A percentile compares a stretch with the other conserved stretches of the same genome.
These are phyloP conservation scores for Magnolia changhungtana DNA, from an alignment of 164 flowering plant genomes.

Conservation along the genomic window DNA sequence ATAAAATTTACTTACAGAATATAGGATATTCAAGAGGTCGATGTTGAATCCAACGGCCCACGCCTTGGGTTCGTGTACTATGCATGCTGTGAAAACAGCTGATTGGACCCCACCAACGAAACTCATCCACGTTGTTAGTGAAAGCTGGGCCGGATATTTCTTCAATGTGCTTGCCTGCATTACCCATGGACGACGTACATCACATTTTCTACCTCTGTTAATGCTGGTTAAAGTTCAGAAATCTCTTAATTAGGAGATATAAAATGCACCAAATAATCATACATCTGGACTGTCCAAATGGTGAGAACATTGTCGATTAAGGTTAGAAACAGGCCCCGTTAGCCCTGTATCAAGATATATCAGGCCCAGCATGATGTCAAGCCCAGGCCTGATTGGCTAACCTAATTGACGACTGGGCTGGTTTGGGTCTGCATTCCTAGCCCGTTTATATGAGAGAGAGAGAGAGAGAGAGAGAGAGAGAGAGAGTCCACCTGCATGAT, in stretches of 20 bases:
- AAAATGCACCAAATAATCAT: no score
- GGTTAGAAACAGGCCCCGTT: no score
- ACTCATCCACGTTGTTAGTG: conserved; percentile 83
- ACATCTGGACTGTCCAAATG: no score
- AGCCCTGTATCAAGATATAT: no score
- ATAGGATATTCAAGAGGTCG: conserved; percentile 59
- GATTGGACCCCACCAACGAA: conserved; percentile 76
- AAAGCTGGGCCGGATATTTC: conserved; percentile 74
- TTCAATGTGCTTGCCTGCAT: conserved; percentile 64
- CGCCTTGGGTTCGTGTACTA: conserved; percentile 41
- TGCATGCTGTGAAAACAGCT: conserved; percentile 52
- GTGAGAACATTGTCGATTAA: no score
- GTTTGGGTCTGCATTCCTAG: no score
- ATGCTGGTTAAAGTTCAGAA: no score
- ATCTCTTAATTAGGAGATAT: no score
- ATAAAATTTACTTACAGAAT: conserved; percentile 40
- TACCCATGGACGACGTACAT: neutral
- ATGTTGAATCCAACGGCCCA: conserved; percentile 66
- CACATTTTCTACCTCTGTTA: no score
- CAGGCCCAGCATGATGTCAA: no score
- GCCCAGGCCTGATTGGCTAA: no score
- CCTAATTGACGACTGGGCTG: no score
- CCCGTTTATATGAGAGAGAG: neutral
- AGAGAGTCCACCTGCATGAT: conserved; percentile 66
- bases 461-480: neutral